A percentile compares a stretch with the other conserved stretches of the same genome.
Evolutionary conservation across 192 early-diverging fungal species (phyloP).

Genomic region (Coemansia sp.): DNA sequence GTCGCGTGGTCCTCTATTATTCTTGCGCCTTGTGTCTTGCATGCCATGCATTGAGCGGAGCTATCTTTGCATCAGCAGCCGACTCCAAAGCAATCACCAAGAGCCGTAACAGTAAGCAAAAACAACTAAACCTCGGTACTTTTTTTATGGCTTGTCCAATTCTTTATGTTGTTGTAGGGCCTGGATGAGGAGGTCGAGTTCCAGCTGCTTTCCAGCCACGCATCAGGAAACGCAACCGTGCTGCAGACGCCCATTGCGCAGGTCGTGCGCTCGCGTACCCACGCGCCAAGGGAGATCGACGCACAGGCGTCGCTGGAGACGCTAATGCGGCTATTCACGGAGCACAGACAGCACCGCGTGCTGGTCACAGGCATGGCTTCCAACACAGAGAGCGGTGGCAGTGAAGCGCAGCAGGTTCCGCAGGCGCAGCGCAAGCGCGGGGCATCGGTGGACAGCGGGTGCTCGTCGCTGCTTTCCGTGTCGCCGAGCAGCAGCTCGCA

Average conservation of each 20-base stretch:
- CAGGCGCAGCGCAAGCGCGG: constrained; percentile 21
- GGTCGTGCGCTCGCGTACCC: constrained; percentile 46
- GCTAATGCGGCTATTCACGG: constrained; percentile 41
- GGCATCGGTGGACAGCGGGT: constrained; percentile 30
- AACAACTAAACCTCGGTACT: too few species aligned
- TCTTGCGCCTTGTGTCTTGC: too few species aligned
- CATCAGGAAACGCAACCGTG: constrained; percentile 37
- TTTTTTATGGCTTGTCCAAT: not conserved
- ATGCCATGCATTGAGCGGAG: too few species aligned
- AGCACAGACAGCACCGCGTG: constrained; percentile 38
- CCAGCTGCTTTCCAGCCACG: constrained; percentile 39
- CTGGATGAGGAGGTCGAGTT: constrained; percentile 44
- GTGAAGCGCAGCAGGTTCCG: constrained; percentile 14
- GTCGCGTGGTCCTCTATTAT: too few species aligned
- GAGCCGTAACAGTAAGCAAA: too few species aligned
- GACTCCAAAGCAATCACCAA: too few species aligned
- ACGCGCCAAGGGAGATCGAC: constrained; percentile 40
- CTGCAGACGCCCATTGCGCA: constrained; percentile 35
- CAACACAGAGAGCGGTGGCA: not conserved
- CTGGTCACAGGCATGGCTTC: constrained; percentile 21
- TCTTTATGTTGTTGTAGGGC: constrained; percentile 20
- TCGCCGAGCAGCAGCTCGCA: not conserved
- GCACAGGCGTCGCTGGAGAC: constrained; percentile 32
- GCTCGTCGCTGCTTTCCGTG: constrained; percentile 9
- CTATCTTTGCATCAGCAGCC: too few species aligned